These are phyloP conservation scores for Neurospora sp. DNA, from an alignment of 495 filamentous ascomycete genomes.

Conservation along the genomic window DNA sequence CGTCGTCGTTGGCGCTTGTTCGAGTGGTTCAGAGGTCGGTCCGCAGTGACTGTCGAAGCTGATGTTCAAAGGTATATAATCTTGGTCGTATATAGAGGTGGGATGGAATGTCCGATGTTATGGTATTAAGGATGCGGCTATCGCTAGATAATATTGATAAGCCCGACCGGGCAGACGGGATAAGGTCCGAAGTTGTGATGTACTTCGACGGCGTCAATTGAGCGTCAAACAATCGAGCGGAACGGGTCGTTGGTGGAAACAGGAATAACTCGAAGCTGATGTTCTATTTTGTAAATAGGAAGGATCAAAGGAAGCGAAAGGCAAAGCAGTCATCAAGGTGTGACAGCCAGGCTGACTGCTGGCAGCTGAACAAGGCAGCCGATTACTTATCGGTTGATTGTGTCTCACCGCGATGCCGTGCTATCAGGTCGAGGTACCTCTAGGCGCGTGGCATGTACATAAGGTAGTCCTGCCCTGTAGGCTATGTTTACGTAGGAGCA, in stretches of 20 bases:
- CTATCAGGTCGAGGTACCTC: background rate
- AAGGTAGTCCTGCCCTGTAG: background rate
- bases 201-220: background rate
- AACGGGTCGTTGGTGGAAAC: background rate
- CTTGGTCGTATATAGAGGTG: background rate
- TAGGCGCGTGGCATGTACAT: background rate
- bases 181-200: background rate
- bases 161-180: background rate
- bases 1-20: background rate
- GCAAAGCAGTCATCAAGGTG: background rate
- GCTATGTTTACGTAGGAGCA: background rate
- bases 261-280: background rate
- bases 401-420: background rate
- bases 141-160: background rate
- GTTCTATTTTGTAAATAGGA: background rate
- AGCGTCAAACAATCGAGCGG: background rate
- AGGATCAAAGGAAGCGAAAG: background rate
- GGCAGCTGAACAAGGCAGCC: background rate
- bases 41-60: background rate
- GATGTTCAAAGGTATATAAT: background rate
- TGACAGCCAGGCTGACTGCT: background rate
- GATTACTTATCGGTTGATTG: background rate
- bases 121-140: background rate
- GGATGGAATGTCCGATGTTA: background rate
- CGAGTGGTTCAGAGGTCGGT: background rate